Conservation (phyloP, 2,329 filamentous ascomycete genomes). For the Davidsoniella virescens region DNA sequence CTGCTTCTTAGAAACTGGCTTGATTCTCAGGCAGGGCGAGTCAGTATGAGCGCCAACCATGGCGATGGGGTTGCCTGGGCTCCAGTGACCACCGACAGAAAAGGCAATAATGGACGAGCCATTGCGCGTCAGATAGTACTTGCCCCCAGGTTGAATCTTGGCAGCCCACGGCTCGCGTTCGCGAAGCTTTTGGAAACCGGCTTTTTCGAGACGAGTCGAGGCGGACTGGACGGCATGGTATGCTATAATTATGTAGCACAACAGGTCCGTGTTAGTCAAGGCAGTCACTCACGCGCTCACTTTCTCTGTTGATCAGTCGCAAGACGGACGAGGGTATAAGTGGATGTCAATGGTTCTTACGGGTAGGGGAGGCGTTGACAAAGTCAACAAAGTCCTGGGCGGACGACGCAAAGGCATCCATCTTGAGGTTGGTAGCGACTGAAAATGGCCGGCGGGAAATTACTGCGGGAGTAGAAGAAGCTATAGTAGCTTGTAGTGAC, state of each 20-base stretch:
- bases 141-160: slow-evolving; percentile 66
- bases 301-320: no score
- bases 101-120: slow-evolving; percentile 85
- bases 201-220: slow-evolving; percentile 57
- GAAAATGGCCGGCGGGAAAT: neutral
- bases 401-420: slow-evolving; percentile 21
- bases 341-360: slow-evolving; percentile 32
- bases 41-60: slow-evolving; percentile 96
- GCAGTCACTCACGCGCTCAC: neutral
- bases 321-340: neutral
- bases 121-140: slow-evolving; percentile 93
- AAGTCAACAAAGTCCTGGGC: slow-evolving; percentile 82
- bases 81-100: slow-evolving; percentile 79
- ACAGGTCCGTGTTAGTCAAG: neutral
- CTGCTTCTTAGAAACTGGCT: slow-evolving; percentile 83
- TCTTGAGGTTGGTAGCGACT: neutral
- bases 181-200: slow-evolving; percentile 75
- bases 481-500: neutral
- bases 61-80: slow-evolving; percentile 73
- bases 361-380: slow-evolving; percentile 85
- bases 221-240: slow-evolving; percentile 85
- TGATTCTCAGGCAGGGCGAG: slow-evolving; percentile 78
- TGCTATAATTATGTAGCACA: slow-evolving; percentile 33
- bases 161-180: slow-evolving; percentile 82
- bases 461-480: slow-evolving; percentile 17